Base-by-base conservation (phyloP, 257 asterid species). In the Solanum pinnatisectum region DNA sequence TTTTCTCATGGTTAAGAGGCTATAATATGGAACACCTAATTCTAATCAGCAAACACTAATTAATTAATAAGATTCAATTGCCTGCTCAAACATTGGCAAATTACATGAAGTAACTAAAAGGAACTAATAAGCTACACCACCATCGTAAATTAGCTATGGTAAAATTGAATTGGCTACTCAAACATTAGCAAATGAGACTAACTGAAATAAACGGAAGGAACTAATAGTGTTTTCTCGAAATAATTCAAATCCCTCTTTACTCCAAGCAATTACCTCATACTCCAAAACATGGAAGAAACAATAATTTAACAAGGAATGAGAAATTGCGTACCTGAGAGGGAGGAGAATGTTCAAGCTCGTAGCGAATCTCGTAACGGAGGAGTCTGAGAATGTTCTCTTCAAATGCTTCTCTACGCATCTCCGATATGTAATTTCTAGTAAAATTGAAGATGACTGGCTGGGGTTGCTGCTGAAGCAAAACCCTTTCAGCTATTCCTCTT, bases 361-460 rank as follows among this genome's bases (percentile, higher is more conserved):
- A 96, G 79, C 93, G 95, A 82, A 96, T 92, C 89, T 97, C 98
- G 72, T 88, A 91, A 12, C 99, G 94, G 86, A 97, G 91, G 68
- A 94, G 94, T 74, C 99, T 97, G 88, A 94, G 94, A 82, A 96
- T 90, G 92, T 93, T 94, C 40, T 93, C 95, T 86, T 97, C 98
- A 87, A 96, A 94, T 65, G 97, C 98, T 81, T 93, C 92, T 73
- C 92, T 95, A 18, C 95, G 94, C 99, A 97, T 93, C 84, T 94
- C 98, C 56, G 95, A 68, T 49, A 90, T 86, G 90, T 91, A 93
- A 88, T 87, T 94, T 91, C 96, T 89, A 81, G 89, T 87, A 8
- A 91, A 86, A 63, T 84, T 56, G 25, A 67, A 88, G 18, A 44
- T 81, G 10, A 63, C 33, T 30, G 83, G 56, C 25, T 44, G 46